Evolutionary conservation across 73 alveolate species (phyloP).

Genomic region (Breviolum minutum): DNA sequence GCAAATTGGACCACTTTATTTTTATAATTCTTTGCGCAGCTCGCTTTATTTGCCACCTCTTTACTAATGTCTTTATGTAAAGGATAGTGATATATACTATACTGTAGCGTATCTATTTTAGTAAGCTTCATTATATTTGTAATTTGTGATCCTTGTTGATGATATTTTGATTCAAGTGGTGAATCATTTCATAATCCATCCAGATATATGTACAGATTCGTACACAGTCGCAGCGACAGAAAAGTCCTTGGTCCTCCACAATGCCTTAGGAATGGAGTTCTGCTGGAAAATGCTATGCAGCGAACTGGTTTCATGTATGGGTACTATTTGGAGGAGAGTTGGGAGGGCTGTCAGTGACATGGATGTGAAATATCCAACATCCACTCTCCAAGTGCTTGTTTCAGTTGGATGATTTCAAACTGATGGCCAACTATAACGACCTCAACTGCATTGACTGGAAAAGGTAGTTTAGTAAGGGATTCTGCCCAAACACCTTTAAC

Average conservation of each 20-base stretch:
- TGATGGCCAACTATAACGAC: too few relatives aligned
- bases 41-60: too few relatives aligned
- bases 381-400: not conserved
- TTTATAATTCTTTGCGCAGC: too few relatives aligned
- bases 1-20: too few relatives aligned
- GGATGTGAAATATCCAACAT: not conserved
- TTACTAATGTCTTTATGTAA: too few relatives aligned
- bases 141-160: too few relatives aligned
- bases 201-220: not conserved
- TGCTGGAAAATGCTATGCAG: constrained; percentile 93
- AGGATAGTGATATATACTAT: too few relatives aligned
- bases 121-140: not conserved
- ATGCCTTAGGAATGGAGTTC: constrained; percentile 56
- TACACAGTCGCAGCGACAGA: not conserved
- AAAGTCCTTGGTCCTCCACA: not conserved
- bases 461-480: too few relatives aligned
- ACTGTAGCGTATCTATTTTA: too few relatives aligned
- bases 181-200: not conserved
- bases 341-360: too few relatives aligned
- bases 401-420: not conserved
- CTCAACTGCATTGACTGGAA: too few relatives aligned
- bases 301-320: constrained; percentile 90
- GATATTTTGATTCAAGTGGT: not conserved
- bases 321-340: constrained; percentile 75
- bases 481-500: too few relatives aligned